phyloP scores from a whole-genome alignment of 495 filamentous ascomycete species.

The Chaetomium tenue region DNA sequence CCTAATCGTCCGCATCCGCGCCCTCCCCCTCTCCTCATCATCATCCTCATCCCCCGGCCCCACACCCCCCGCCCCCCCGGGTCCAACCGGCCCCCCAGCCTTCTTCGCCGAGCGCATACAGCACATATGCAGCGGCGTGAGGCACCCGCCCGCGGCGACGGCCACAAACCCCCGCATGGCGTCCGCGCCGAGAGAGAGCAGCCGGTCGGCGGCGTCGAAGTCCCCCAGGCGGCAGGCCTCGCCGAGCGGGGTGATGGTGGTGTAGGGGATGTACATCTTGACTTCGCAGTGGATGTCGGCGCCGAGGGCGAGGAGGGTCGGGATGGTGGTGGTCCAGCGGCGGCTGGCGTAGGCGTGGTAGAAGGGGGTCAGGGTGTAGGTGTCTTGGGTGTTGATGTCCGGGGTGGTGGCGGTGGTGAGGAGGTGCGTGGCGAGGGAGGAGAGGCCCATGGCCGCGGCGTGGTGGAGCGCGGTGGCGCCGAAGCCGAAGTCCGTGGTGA shows the following conservation, averaged over 20 bases:
- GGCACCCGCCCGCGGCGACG: constrained; percentile 18
- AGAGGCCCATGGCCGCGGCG: constrained; percentile 32
- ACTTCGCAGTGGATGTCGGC: constrained; percentile 37
- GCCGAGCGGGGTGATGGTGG: constrained; percentile 37
- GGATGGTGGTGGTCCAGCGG: constrained; percentile 35
- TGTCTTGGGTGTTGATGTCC: constrained; percentile 34
- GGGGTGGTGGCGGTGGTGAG: constrained; percentile 31
- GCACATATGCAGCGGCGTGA: constrained; percentile 36
- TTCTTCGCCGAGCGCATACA: constrained; percentile 33
- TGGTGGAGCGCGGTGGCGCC: constrained; percentile 33
- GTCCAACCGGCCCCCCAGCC: not conserved
- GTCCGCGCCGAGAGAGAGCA: constrained; percentile 39
- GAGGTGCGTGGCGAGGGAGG: constrained; percentile 27
- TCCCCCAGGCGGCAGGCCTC: constrained; percentile 39
- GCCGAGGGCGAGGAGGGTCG: constrained; percentile 34
- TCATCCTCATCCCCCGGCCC: constrained; percentile 21
- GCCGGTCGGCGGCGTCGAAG: constrained; percentile 33
- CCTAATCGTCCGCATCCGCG: constrained; percentile 31
- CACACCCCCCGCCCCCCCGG: not conserved
- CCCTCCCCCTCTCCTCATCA: constrained; percentile 4
- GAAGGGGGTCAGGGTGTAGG: constrained; percentile 35
- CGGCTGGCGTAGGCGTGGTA: constrained; percentile 38
- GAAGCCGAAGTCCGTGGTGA: not conserved
- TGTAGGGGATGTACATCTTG: constrained; percentile 37
- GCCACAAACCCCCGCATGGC: constrained; percentile 30